Evolutionary conservation across 768 basidiomycete species (phyloP).

Genomic region (Hypholoma fasciculare): DNA sequence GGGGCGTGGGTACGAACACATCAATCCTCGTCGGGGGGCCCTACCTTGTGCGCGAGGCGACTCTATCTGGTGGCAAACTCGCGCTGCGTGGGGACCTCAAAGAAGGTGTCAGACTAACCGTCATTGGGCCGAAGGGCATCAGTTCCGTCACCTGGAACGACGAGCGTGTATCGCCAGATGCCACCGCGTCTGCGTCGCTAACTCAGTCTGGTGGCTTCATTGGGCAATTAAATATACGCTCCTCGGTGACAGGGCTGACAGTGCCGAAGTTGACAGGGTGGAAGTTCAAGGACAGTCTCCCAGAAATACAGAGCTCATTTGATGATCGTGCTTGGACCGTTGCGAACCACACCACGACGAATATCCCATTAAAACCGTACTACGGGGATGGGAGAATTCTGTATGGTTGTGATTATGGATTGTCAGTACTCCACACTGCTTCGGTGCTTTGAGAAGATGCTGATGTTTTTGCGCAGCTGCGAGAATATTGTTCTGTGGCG

Average conservation of each 20-base stretch:
- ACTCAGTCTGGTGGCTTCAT: slow-evolving; percentile 47
- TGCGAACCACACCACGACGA: slow-evolving; percentile 74
- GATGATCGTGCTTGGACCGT: slow-evolving; percentile 64
- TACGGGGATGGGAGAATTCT: slow-evolving; percentile 79
- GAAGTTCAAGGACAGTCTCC: slow-evolving; percentile 76
- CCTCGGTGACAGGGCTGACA: slow-evolving; percentile 29
- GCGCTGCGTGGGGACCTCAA: slow-evolving; percentile 71
- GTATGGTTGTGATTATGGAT: slow-evolving; percentile 87
- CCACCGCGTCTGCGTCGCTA: slow-evolving; percentile 26
- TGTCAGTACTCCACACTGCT: slow-evolving; percentile 44
- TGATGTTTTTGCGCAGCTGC: slow-evolving; percentile 47
- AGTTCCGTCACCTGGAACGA: slow-evolving; percentile 75
- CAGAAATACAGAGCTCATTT: slow-evolving; percentile 60
- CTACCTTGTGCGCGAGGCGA: slow-evolving; percentile 60
- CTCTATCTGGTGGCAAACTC: slow-evolving; percentile 48
- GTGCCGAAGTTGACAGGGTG: slow-evolving; percentile 61
- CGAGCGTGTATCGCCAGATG: slow-evolving; percentile 36
- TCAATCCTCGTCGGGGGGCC: slow-evolving; percentile 68
- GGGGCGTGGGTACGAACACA: slow-evolving; percentile 71
- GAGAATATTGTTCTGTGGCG: slow-evolving; percentile 83
- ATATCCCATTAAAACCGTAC: slow-evolving; percentile 65
- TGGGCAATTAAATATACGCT: slow-evolving; percentile 40
- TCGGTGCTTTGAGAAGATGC: not conserved
- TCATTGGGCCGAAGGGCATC: slow-evolving; percentile 60
- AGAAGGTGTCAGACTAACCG: slow-evolving; percentile 52